Evolutionary conservation across 2,329 filamentous ascomycete genomes (phyloP).

Genomic region (Tolypocladium inflatum): DNA sequence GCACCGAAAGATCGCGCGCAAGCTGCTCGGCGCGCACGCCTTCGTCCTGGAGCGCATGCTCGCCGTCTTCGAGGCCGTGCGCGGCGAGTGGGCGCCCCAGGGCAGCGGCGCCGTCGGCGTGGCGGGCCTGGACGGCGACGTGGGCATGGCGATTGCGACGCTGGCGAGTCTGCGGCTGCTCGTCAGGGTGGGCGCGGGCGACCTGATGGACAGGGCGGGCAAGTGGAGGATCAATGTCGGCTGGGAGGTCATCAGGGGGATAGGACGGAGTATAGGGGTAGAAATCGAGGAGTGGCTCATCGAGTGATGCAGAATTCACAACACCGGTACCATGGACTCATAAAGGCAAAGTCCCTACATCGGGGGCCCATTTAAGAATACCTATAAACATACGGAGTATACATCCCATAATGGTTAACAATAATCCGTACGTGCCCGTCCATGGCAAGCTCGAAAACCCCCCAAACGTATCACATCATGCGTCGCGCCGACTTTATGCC

Average conservation of each 20-base stretch:
- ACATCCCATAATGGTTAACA: not conserved
- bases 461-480: not conserved
- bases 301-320: constrained; percentile 33
- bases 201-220: constrained; percentile 58
- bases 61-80: constrained; percentile 63
- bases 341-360: not conserved
- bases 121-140: constrained; percentile 39
- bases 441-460: not conserved
- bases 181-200: constrained; percentile 51
- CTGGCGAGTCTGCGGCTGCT: constrained; percentile 61
- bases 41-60: constrained; percentile 73
- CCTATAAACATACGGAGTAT: not conserved
- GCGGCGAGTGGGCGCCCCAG: constrained; percentile 40
- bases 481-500: not conserved
- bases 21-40: constrained; percentile 65
- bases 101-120: constrained; percentile 16
- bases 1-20: constrained; percentile 65
- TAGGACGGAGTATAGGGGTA: constrained; percentile 67
- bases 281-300: constrained; percentile 70
- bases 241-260: constrained; percentile 63
- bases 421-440: not conserved
- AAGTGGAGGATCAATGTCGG: constrained; percentile 73
- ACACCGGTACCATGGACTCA: not conserved
- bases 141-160: constrained; percentile 60
- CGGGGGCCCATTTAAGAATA: not conserved